phyloP scores from a whole-genome alignment of 257 asterid species.

The Cruciata laevipes region DNA sequence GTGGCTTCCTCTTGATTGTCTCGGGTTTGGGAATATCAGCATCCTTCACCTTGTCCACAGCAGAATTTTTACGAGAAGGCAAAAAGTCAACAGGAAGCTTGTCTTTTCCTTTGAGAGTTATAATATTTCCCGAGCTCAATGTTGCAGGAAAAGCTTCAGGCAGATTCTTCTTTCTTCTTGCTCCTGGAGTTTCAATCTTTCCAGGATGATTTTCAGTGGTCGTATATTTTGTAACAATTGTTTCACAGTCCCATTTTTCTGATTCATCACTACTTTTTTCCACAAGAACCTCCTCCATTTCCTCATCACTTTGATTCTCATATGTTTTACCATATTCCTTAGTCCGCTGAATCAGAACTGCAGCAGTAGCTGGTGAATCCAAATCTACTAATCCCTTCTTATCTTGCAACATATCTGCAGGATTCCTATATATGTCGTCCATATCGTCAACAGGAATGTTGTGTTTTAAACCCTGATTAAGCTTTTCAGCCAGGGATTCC shows the following conservation, averaged over 20 bases:
- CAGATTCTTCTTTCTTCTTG: constrained; percentile 64
- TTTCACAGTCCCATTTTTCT: constrained; percentile 91
- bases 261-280: constrained; percentile 79
- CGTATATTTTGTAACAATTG: constrained; percentile 77
- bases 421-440: constrained; percentile 10
- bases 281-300: constrained; percentile 42
- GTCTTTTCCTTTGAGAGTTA: constrained; percentile 74
- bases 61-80: constrained; percentile 45
- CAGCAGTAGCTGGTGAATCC: constrained; percentile 48
- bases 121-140: constrained; percentile 32
- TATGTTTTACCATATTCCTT: constrained; percentile 70
- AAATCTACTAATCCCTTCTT: constrained; percentile 26
- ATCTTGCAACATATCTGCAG: constrained; percentile 28
- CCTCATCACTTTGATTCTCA: constrained; percentile 41
- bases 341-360: constrained; percentile 56
- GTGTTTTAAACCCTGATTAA: constrained; percentile 46
- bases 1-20: constrained; percentile 45
- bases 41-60: constrained; percentile 38
- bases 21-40: constrained; percentile 31
- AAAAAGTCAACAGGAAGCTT: constrained; percentile 73
- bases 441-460: constrained; percentile 16
- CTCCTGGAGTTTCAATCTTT: constrained; percentile 71
- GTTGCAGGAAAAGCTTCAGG: constrained; percentile 41
- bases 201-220: constrained; percentile 92
- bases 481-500: constrained; percentile 57